Evolutionary conservation across 345 rosid species (phyloP), one percentile per base, ranked within the genome.

Genomic region (Rubroshorea leprosula): DNA sequence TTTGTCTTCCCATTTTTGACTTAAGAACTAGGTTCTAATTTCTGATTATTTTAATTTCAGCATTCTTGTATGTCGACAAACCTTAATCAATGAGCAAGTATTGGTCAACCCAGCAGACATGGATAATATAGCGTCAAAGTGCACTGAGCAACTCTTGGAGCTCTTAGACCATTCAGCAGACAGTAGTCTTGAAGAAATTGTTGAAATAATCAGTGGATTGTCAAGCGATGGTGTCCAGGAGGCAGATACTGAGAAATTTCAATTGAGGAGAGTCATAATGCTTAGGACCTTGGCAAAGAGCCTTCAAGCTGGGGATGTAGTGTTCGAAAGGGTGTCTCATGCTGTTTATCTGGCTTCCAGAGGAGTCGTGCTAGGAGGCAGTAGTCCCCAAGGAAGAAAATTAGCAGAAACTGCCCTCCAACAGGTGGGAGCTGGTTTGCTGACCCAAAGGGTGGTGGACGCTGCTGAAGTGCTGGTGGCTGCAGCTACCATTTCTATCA

Each of bases 1-100:
- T n/a, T n/a, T n/a, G n/a, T n/a, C n/a, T n/a, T n/a, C 14, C 15
- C 10, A 0, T 16, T 29, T 14, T 23, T 25, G 23, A 17, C 6
- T 16, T 15, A 9, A 20, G 17, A 20, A 12, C 12, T 44, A 23
- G 8, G 5, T 12, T 10, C 18, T 45, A 7, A n/a, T 14, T 51
- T 58, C 20, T 59, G 57, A 31, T 29, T 18, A 51, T 49, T 24
- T 49, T 26, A 17, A 25, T 38, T 66, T 68, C 84, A 92, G 98
- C 82, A 67, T 92, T 45, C 93, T 92, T 60, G 70, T 92, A 20
- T 86, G 87, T 71, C 82, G 87, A 15, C 98, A 89, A 74, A 75
- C 78, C 21, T 81, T 84, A 21, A 63, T 76, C 51, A 80, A 85
- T 23, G 87, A 79, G 70, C 77, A 49, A 57, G 70, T 68, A 24